Evolutionary conservation across 345 rosid genomes (phyloP), one percentile per base, ranked within the genome.

Genomic region (Ceriops zippeliana): DNA sequence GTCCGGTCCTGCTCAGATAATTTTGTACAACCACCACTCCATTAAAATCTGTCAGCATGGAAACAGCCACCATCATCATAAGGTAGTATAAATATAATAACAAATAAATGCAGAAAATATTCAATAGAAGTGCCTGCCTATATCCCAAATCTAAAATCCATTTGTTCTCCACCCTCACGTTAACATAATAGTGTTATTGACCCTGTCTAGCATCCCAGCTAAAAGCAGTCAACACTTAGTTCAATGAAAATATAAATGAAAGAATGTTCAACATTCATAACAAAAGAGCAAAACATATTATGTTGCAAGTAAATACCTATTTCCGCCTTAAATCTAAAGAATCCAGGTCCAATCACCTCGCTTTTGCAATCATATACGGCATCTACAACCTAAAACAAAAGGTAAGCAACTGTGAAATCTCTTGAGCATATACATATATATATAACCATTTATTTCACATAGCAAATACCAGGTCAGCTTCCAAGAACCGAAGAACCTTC

Each of bases 341-440:
- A 93, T 57, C 98, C 98, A 72, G 98, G 98, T 65, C 97, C 98
- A 80, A 93, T 93, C 76, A 93, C 98, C 86, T 93, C 97, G 35
- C 98, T 93, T 83, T 93, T 93, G 85, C 98, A 93, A 82, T 93
- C 98, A 72, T 93, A 93, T 67, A 93, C 52, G 69, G 98, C 67
- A 86, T 93, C 98, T 65, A 93, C 97, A 74, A 84, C 98, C 98
- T 93, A 73, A 71, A 81, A 67, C 61, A 77, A 61, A 67, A 64
- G 28, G 58, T 42, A 53, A 52, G 52, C 26, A 64, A 38, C 7
- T 17, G 20, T 80, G 27, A 68, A 68, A 70, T 31, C 13, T 66
- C 19, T 8, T 34, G 32, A 13, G 19, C 61, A 63, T 2, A 30
- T 61, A 38, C 32, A 42, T 5, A 62, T 10, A 52, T 16, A 61